Conservation (phyloP, 2,329 filamentous ascomycete genomes). For the Cadophora gregata region DNA sequence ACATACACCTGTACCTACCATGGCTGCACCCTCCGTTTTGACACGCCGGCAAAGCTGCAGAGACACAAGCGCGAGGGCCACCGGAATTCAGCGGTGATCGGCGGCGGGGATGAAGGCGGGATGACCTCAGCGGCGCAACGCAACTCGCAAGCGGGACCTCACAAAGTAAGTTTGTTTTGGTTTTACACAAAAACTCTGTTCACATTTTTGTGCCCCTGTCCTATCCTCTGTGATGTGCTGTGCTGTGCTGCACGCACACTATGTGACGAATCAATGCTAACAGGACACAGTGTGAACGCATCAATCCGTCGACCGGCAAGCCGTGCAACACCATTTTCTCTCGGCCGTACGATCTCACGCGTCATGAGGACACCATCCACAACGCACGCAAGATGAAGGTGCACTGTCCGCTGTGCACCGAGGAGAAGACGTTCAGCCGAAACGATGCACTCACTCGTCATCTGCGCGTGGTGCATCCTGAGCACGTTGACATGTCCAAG, state of each 20-base stretch:
- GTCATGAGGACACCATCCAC: slow-evolving; percentile 97
- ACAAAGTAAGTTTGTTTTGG: slow-evolving; percentile 55
- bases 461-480: slow-evolving; percentile 92
- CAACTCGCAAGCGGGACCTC: slow-evolving; percentile 90
- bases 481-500: slow-evolving; percentile 81
- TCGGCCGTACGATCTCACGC: slow-evolving; percentile 91
- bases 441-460: slow-evolving; percentile 94
- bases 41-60: slow-evolving; percentile 84
- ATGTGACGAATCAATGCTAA: background rate
- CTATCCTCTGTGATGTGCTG: background rate
- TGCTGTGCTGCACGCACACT: no score
- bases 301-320: slow-evolving; percentile 94
- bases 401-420: slow-evolving; percentile 87
- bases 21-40: slow-evolving; percentile 86
- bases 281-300: slow-evolving; percentile 71
- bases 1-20: slow-evolving; percentile 98
- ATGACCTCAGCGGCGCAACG: slow-evolving; percentile 62
- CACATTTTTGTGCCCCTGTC: background rate
- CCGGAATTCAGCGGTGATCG: slow-evolving; percentile 68
- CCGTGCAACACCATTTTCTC: slow-evolving; percentile 95
- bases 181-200: background rate
- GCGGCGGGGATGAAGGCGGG: slow-evolving; percentile 44
- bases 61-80: slow-evolving; percentile 97
- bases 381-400: slow-evolving; percentile 95
- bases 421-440: slow-evolving; percentile 96